Evolutionary conservation across 148 eudicot genomes (phyloP), one percentile per base, ranked within the genome.

Genomic region (Bassia scoparia): DNA sequence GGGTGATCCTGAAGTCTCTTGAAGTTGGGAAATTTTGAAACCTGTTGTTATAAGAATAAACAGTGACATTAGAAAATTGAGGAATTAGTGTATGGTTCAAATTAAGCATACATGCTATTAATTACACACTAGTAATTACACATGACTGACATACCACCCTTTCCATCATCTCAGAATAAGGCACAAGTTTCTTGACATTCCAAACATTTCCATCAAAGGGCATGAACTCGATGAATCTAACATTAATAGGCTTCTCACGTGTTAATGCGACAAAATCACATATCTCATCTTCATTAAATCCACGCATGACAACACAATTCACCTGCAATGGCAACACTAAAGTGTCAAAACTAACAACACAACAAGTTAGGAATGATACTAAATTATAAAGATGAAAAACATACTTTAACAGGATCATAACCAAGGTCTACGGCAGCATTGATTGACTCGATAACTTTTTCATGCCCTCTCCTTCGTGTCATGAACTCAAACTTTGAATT

Each of bases 171-270:
- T 94, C 98, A 20, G 86, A 17, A 69, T 91, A 91, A 26, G 97
- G 81, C 67, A 91, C 91, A 52, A 94, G 93, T 84, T 94, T 94
- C 88, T 91, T 94, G 73, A 84, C 90, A 71, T 91, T 94, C 98
- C 98, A 94, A 76, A 94, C 95, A 76, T 94, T 94, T 67, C 98
- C 98, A 82, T 94, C 97, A 74, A 94, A 94, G 14, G 98, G 98
- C 98, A 94, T 94, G 79, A 94, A 94, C 85, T 91, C 98, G 20
- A 94, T 94, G 83, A 94, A 94, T 44, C 98, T 87, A 21, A 94
- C 74, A 82, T 90, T 87, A 23, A 89, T 74, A 68, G 88, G 92
- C 72, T 84, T 90, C 66, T 94, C 96, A 27, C 88, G 89, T 13
- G 97, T 94, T 76, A 94, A 77, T 80, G 87, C 95, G 46, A 88